Base-by-base conservation (phyloP, 179 eudicot species). In the Camellia oleifera region DNA sequence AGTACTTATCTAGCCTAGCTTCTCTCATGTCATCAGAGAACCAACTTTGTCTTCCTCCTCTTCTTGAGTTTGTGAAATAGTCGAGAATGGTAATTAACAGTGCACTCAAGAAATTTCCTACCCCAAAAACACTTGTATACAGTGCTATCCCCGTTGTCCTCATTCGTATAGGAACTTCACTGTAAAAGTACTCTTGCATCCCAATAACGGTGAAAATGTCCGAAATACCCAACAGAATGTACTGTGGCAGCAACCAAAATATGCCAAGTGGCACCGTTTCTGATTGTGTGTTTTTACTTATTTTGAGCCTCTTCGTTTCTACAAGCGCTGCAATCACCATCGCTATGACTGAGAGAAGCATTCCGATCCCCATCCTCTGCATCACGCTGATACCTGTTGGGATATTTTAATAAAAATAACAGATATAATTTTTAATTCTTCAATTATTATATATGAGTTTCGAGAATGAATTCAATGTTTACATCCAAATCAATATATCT, bases 121-220 rank as follows among this genome's bases (percentile, higher is more conserved):
- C 97, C 1, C 99, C 99, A 74, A 94, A 97, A 73, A 94, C 98
- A 70, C 99, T 94, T 2, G 97, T 90, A 46, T 91, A 90, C 20
- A 97, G 82, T 10, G 97, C 98, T 5, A 97, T 90, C 45, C 98
- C 99, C 90, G 90, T 89, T 0, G 99, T 97, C 76, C 88, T 89
- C 98, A 94, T 94, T 53, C 83, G 86, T 11, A 71, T 52, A 0
- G 99, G 99, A 2, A 97, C 99, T 82, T 91, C 97, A 20, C 92
- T 82, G 60, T 94, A 97, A 77, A 97, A 97, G 77, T 91, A 97
- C 88, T 97, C 97, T 65, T 97, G 99, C 99, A 97, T 94, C 42
- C 98, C 99, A 17, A 97, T 97, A 0, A 97, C 98, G 0, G 99
- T 97, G 79, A 97, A 97, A 40, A 97, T 93, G 74, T 97, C 99